Base-by-base conservation (phyloP, 805 yeast genomes). In the Saccharomycopsis sp. region DNA sequence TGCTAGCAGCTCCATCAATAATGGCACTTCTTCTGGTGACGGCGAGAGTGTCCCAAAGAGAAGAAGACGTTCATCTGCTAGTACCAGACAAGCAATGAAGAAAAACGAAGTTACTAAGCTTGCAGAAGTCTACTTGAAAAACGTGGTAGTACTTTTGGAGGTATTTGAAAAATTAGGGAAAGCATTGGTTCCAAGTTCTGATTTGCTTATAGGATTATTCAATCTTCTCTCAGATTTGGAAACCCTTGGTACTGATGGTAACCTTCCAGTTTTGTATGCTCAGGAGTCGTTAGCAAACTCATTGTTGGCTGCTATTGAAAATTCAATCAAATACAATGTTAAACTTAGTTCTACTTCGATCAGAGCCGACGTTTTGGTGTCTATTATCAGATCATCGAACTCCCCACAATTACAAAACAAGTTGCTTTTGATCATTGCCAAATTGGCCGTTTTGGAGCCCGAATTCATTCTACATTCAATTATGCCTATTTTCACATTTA, bases 401-500 rank as follows among this genome's bases (percentile, higher is more conserved):
- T 89, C 96, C 29, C 98, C 97, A 1, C 98, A 92, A 71, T 95
- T 91, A 24, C 99, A 94, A 73, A 94, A 94, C 73, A 81, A 91
- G 64, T 73, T 92, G 54, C 75, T 94, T 59, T 74, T 92, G 59
- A 92, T 94, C 24, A 84, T 94, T 64, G 87, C 97, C 1, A 86
- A 90, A 53, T 75, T 94, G 64, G 98, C 98, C 0, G 77, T 90
- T 0, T 73, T 94, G 57, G 88, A 92, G 12, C 97, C 98, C 7
- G 97, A 92, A 67, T 82, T 87, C 34, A 91, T 94, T 29, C 75
- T 94, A 56, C 98, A 94, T 72, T 88, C 97, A 1, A 97, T 94
- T 7, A 94, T 94, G 99, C 99, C 99, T n/a, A 92, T 94, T 54
- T 94, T 94, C 76, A 94, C 99, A 1, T 94, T 94, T 66, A 94